phyloP scores from a whole-genome alignment of 139 green algal genomes.

The Microglena sp. region DNA sequence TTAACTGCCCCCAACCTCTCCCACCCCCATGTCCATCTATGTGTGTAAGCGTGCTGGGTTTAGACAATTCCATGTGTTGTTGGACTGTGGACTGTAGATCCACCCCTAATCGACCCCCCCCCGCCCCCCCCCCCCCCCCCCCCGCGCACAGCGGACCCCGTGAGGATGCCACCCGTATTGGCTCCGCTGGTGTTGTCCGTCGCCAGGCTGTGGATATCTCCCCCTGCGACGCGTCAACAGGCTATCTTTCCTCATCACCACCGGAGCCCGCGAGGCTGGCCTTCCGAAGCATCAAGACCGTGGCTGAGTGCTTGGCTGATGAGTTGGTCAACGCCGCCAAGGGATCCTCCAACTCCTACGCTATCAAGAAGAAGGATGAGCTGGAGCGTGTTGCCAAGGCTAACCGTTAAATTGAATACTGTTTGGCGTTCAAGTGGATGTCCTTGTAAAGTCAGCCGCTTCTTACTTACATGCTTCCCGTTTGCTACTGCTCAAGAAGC shows the following conservation, averaged over 20 bases:
- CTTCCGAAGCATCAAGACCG: conserved; percentile 99
- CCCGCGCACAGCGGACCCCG: conserved; percentile 73
- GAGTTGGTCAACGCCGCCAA: conserved; percentile 99
- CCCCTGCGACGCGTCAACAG: conserved; percentile 96
- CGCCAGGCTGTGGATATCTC: conserved; percentile 98
- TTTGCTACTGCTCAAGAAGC: too few species aligned
- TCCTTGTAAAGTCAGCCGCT: too few species aligned
- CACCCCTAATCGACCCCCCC: too few species aligned
- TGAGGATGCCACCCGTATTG: conserved; percentile 97
- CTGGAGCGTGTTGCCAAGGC: conserved; percentile 99
- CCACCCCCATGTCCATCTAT: too few species aligned
- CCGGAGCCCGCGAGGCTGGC: conserved; percentile 87
- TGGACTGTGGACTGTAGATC: too few species aligned
- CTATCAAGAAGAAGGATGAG: conserved; percentile 99
- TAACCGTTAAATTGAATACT: conserved; percentile 98
- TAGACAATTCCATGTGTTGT: too few species aligned
- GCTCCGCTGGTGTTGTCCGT: conserved; percentile 89
- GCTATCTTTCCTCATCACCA: conserved; percentile 93
- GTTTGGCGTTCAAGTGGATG: too few species aligned
- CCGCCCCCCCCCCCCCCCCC: background rate
- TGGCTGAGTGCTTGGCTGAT: conserved; percentile 97
- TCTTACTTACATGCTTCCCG: too few species aligned
- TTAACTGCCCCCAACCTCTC: too few species aligned
- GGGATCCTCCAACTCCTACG: conserved; percentile 96
- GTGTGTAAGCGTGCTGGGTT: too few species aligned